A percentile compares a stretch with the other conserved stretches of the same genome.
Conservation (phyloP, 148 eudicot genomes). For the Suaeda aralocaspica region DNA sequence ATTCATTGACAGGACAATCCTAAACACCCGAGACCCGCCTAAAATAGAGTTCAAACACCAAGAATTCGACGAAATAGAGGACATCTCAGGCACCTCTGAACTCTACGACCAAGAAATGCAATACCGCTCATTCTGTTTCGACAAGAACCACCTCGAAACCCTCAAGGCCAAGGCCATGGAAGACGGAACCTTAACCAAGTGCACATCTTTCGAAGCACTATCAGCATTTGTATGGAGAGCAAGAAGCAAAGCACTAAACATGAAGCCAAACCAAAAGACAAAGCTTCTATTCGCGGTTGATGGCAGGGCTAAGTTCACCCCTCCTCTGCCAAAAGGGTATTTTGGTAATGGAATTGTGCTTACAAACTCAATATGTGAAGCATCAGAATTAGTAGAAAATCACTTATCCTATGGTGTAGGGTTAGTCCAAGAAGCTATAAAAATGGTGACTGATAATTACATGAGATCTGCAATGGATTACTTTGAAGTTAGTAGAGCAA, state of each 20-base stretch:
- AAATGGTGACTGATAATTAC: slow-evolving; percentile 37
- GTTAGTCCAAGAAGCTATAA: slow-evolving; percentile 39
- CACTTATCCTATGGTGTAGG: slow-evolving; percentile 37
- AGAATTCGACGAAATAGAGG: slow-evolving; percentile 42
- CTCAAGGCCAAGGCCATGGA: slow-evolving; percentile 40
- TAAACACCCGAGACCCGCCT: slow-evolving; percentile 43
- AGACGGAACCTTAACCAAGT: slow-evolving; percentile 29
- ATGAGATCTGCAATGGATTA: slow-evolving; percentile 56
- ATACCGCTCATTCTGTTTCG: slow-evolving; percentile 42
- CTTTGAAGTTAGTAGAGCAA: slow-evolving; percentile 41
- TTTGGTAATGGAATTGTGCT: slow-evolving; percentile 52
- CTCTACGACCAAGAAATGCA: slow-evolving; percentile 34
- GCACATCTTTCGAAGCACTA: slow-evolving; percentile 50
- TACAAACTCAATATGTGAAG: slow-evolving; percentile 37
- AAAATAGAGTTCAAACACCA: slow-evolving; percentile 37
- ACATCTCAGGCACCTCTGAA: slow-evolving; percentile 25
- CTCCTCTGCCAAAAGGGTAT: slow-evolving; percentile 45
- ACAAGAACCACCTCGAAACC: slow-evolving; percentile 25
- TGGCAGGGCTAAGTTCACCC: slow-evolving; percentile 41
- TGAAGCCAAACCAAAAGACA: slow-evolving; percentile 39
- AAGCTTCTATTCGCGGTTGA: slow-evolving; percentile 54
- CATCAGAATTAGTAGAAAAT: slow-evolving; percentile 37
- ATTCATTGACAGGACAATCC: slow-evolving; percentile 37
- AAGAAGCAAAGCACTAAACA: slow-evolving; percentile 35
- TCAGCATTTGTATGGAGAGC: slow-evolving; percentile 56